phyloP scores from a whole-genome alignment of 768 basidiomycete genomes.

The Panus rudis region DNA sequence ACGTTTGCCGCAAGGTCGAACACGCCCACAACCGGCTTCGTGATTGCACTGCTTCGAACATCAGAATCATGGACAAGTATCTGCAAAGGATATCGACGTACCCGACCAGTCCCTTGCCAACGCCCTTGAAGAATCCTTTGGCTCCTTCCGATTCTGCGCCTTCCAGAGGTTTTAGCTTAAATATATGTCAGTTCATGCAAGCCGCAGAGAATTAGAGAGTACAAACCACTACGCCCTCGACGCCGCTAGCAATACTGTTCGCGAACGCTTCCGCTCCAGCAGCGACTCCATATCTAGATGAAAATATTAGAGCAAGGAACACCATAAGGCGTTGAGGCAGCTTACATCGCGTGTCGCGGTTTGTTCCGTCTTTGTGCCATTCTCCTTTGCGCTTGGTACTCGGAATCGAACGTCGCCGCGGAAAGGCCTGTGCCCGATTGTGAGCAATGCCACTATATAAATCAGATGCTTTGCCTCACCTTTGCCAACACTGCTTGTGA shows the following conservation, averaged over 20 bases:
- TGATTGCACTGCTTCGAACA: constrained; percentile 73
- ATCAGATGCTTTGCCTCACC: constrained; percentile 38
- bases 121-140: constrained; percentile 94
- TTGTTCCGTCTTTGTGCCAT: constrained; percentile 89
- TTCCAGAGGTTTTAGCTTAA: constrained; percentile 91
- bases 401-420: constrained; percentile 93
- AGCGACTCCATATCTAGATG: constrained; percentile 81
- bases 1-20: constrained; percentile 95
- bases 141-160: constrained; percentile 94
- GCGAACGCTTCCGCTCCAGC: constrained; percentile 93
- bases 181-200: background rate
- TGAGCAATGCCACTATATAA: background rate
- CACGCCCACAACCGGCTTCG: constrained; percentile 94
- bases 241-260: constrained; percentile 88
- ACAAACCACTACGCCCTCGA: constrained; percentile 88
- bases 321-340: background rate
- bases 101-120: constrained; percentile 96
- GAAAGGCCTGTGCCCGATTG: constrained; percentile 60
- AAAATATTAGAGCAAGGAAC: background rate
- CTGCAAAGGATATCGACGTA: constrained; percentile 34
- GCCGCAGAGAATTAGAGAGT: background rate
- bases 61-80: too few relatives aligned
- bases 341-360: constrained; percentile 91
- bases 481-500: constrained; percentile 96
- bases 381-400: constrained; percentile 86